Conservation (phyloP, 768 basidiomycete genomes). For the Steccherinum ochraceum region DNA sequence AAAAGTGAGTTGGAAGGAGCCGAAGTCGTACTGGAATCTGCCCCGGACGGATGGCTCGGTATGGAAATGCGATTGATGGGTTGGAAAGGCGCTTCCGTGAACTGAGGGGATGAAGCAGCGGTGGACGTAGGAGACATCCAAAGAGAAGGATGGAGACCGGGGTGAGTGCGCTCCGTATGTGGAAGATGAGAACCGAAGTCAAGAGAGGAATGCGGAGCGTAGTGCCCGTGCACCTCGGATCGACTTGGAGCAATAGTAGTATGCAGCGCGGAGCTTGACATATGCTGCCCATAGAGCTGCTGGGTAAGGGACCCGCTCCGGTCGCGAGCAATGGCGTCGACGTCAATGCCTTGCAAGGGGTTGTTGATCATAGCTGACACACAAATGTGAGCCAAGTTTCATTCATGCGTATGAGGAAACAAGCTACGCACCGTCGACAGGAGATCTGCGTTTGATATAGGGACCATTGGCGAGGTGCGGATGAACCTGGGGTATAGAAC, state of each 20-base stretch:
- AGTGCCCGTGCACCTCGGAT: not conserved
- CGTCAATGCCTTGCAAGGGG: conserved; percentile 3
- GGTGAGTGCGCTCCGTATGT: conserved; percentile 41
- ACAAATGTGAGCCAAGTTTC: no score
- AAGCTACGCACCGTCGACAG: conserved; percentile 32
- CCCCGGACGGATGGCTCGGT: conserved; percentile 11
- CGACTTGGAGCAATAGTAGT: not conserved
- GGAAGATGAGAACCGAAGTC: conserved; percentile 5
- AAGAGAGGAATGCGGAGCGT: not conserved
- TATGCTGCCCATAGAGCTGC: conserved; percentile 9
- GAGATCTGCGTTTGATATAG: conserved; percentile 22
- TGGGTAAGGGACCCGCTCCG: conserved; percentile 16
- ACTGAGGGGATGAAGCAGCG: conserved; percentile 34
- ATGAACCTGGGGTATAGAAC: conserved; percentile 58
- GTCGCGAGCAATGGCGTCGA: conserved; percentile 13
- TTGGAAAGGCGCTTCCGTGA: conserved; percentile 20
- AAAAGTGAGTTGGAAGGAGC: conserved; percentile 21
- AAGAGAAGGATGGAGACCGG: conserved; percentile 64
- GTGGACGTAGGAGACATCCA: conserved; percentile 77
- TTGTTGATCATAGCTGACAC: not conserved
- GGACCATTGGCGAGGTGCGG: conserved; percentile 13
- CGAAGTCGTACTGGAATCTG: conserved; percentile 12
- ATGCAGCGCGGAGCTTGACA: conserved; percentile 4
- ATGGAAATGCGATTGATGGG: conserved; percentile 15
- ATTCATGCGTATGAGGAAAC: no score